These are phyloP conservation scores for Suillus cothurnatus DNA, from an alignment of 768 basidiomycete species.

Conservation along the genomic window DNA sequence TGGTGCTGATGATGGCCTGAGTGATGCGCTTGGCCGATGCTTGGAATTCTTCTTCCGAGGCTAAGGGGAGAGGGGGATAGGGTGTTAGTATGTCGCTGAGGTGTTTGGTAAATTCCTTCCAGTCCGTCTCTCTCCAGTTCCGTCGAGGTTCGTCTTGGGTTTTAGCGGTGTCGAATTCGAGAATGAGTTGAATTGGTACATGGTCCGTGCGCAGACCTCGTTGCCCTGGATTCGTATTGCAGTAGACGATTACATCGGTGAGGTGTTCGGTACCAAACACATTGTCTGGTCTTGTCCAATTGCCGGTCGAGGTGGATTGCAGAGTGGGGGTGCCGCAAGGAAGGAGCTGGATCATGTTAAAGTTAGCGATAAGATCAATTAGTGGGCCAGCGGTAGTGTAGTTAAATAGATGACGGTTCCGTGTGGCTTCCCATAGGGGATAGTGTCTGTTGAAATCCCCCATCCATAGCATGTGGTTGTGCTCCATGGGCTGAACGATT, in stretches of 20 bases:
- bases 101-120: not conserved
- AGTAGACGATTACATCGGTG: not conserved
- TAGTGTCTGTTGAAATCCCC: too few relatives aligned
- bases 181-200: not conserved
- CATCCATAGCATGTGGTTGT: too few relatives aligned
- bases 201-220: not conserved
- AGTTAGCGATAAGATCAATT: slow-evolving; percentile 10
- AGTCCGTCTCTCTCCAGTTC: slow-evolving; percentile 4
- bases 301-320: not conserved
- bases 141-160: not conserved
- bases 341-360: slow-evolving; percentile 5
- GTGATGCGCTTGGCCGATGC: too few relatives aligned
- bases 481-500: too few relatives aligned
- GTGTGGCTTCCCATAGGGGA: too few relatives aligned
- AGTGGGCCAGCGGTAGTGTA: not conserved
- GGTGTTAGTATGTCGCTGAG: too few relatives aligned
- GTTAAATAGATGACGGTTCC: not conserved
- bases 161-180: not conserved
- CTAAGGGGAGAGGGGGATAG: too few relatives aligned
- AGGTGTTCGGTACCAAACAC: slow-evolving; percentile 2
- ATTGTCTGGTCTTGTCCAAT: slow-evolving; percentile 16
- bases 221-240: not conserved
- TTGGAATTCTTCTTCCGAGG: too few relatives aligned
- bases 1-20: too few relatives aligned
- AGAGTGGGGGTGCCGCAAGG: slow-evolving; percentile 9